These are phyloP conservation scores for Saturnispora gosingensis DNA, from an alignment of 805 yeast species.

Conservation along the genomic window DNA sequence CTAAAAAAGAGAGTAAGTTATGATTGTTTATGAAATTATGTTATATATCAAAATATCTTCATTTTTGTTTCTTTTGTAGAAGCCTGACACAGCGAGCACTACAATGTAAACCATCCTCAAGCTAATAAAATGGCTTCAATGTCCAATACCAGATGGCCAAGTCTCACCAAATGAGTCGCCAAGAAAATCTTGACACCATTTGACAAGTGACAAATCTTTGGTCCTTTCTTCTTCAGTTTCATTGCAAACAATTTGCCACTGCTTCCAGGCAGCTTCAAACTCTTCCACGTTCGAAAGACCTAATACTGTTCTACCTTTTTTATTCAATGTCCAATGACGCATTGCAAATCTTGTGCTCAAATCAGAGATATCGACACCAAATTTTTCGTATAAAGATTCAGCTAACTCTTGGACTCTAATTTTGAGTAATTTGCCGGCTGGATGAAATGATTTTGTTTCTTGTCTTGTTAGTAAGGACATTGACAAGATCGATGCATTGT, in stretches of 20 bases:
- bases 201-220: conserved; percentile 36
- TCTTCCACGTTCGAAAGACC: conserved; percentile 67
- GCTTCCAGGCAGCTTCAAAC: conserved; percentile 49
- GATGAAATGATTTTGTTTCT: conserved; percentile 69
- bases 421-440: conserved; percentile 54
- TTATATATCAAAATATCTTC: not conserved
- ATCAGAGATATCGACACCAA: conserved; percentile 65
- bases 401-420: conserved; percentile 42
- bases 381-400: conserved; percentile 24
- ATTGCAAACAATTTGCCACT: conserved; percentile 41
- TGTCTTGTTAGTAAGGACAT: conserved; percentile 76
- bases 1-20: conserved; percentile 2
- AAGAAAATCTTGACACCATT: conserved; percentile 34
- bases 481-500: conserved; percentile 78
- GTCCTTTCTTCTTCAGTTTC: conserved; percentile 24
- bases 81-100: not conserved
- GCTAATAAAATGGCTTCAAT: not conserved
- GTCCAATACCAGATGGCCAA: conserved; percentile 41
- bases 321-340: conserved; percentile 39
- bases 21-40: conserved; percentile 1
- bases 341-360: conserved; percentile 72
- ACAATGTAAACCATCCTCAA: not conserved
- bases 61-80: not conserved
- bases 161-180: conserved; percentile 53
- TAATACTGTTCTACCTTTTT: conserved; percentile 55